Base-by-base conservation (phyloP, 1,284 basidiomycete species). In the Boletellus deceptivus region DNA sequence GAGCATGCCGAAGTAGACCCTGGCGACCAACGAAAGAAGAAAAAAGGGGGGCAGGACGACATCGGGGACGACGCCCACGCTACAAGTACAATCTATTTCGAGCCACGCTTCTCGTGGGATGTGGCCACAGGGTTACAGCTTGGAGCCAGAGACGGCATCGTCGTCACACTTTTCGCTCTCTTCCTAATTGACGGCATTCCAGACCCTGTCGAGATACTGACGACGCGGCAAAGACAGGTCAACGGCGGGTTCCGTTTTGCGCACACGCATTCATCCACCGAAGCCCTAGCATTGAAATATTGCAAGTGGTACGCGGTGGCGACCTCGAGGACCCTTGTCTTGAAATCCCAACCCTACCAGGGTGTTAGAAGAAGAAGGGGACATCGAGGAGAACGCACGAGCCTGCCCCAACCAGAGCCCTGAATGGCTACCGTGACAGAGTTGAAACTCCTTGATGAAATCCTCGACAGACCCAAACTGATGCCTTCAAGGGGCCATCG, bases 321-420 rank as follows among this genome's bases (percentile, higher is more conserved):
- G 59, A 91, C 77, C 70, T 89, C 89, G 40, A 94, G 82, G 58
- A 75, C 75, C 71, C 86, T 84, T 54, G 73, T 80, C 41, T 67
- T 55, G 8, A 80, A 77, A 72, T 90, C 85, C 55, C 78, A 70
- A 29, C 85, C 89, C 87, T 89, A 11, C 9, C n/a, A 35, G 4
- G 10, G 22, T 16, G n/a, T 58, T 25, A 49, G 25, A 44, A 31
- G 24, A 9, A 18, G 31, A 42, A 16, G 20, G 40, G 18, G 38
- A 13, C 14, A 29, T 14, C 39, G 37, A 4, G 6, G 33, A 13
- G 16, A 50, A 79, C 84, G 58, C 60, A 89, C 90, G 65, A 95
- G 81, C 93, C 93, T 96, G 51, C 88, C 91, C 93, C 93, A 96
- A 55, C 93, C 93, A 53, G 90, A 93, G 49, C 93, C 93, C 72